phyloP scores from a whole-genome alignment of 805 yeast species.

The Metschnikowia gruessii region DNA sequence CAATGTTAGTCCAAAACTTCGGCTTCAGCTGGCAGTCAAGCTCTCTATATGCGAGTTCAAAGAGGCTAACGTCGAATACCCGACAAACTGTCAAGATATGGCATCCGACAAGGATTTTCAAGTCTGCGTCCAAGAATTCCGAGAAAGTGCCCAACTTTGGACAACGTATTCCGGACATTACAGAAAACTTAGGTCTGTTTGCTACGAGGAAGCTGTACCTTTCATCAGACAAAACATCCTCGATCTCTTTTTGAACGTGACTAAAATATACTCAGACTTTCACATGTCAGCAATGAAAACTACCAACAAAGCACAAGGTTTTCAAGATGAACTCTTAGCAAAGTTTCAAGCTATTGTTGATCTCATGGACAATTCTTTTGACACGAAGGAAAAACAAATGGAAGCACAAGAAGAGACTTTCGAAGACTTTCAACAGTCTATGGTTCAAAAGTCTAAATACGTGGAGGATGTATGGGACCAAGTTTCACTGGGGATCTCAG shows the following conservation, averaged over 20 bases:
- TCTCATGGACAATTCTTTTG: constrained; percentile 2
- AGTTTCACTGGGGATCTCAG: constrained; percentile 3
- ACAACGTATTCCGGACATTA: constrained; percentile 68
- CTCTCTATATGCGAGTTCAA: constrained; percentile 56
- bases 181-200: constrained; percentile 49
- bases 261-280: constrained; percentile 24
- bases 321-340: constrained; percentile 6
- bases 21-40: constrained; percentile 41
- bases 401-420: constrained; percentile 1
- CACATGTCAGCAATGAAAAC: constrained; percentile 9
- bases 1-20: constrained; percentile 28
- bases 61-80: constrained; percentile 40
- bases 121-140: constrained; percentile 41
- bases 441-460: constrained; percentile 1
- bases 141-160: constrained; percentile 61
- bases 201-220: constrained; percentile 51
- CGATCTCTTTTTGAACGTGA: constrained; percentile 46
- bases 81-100: constrained; percentile 25
- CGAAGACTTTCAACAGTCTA: constrained; percentile 6
- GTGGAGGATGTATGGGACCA: constrained; percentile 5
- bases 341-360: constrained; percentile 7
- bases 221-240: constrained; percentile 51
- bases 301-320: neutral
- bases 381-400: neutral
- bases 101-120: constrained; percentile 19